Evolutionary conservation across 176 grass and related monocot species (phyloP).

Genomic region (Hsuehochloa calcarea): DNA sequence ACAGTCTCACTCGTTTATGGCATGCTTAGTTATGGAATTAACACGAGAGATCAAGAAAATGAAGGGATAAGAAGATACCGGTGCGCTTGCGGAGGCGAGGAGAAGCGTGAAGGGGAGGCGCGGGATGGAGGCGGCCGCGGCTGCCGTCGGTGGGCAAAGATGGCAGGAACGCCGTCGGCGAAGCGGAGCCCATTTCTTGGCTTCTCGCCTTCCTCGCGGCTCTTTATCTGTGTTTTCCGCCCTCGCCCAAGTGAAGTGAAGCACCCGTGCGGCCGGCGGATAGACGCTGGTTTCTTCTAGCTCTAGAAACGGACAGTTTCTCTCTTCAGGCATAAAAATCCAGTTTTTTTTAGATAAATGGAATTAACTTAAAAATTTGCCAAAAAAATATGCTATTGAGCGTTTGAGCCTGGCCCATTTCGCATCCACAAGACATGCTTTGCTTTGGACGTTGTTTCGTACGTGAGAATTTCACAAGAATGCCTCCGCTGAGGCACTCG

Average conservation of each 20-base stretch:
- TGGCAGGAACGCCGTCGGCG: slow-evolving; percentile 28
- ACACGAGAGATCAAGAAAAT: not conserved
- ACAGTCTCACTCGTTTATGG: not conserved
- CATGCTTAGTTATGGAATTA: not conserved
- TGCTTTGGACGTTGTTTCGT: no score
- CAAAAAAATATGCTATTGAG: not conserved
- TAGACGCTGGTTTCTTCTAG: not conserved
- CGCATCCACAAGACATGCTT: no score
- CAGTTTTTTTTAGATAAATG: not conserved
- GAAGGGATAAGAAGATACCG: not conserved
- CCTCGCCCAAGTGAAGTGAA: not conserved
- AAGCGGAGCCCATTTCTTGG: slow-evolving; percentile 31
- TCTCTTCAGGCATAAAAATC: not conserved
- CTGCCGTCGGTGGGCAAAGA: not conserved
- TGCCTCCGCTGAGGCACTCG: no score
- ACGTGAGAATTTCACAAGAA: no score
- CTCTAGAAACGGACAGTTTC: not conserved
- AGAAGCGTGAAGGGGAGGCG: not conserved
- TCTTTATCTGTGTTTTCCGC: not conserved
- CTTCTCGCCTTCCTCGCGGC: not conserved
- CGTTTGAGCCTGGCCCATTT: not conserved
- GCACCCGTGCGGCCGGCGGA: not conserved
- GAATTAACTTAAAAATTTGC: not conserved
- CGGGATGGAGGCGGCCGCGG: not conserved
- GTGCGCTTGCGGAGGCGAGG: not conserved